phyloP scores from a whole-genome alignment of 345 rosid genomes.

The Bruguiera sexangula region DNA sequence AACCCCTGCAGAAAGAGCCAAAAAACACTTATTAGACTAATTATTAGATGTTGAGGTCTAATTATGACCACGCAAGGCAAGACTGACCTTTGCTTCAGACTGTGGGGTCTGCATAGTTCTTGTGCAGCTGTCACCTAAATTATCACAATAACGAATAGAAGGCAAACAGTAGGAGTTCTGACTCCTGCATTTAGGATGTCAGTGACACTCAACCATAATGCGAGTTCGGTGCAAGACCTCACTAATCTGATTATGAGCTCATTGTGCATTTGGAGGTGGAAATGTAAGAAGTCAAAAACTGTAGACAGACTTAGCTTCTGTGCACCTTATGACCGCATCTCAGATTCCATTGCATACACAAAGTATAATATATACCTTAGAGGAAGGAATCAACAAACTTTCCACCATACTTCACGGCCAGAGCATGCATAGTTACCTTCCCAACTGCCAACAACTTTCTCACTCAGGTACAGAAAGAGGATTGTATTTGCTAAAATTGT shows the following conservation, averaged over 20 bases:
- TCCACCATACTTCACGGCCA: slow-evolving; percentile 86
- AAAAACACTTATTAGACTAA: slow-evolving; percentile 2
- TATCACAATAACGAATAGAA: neutral
- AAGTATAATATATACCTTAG: slow-evolving; percentile 47
- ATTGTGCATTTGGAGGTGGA: slow-evolving; percentile 56
- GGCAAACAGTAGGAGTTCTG: neutral
- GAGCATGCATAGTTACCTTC: slow-evolving; percentile 59
- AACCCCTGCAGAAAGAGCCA: slow-evolving; percentile 45
- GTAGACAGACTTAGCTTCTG: slow-evolving; percentile 25
- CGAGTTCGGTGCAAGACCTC: slow-evolving; percentile 22
- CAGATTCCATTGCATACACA: neutral
- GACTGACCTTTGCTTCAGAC: slow-evolving; percentile 82
- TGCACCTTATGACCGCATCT: slow-evolving; percentile 5
- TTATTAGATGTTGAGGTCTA: slow-evolving; percentile 6
- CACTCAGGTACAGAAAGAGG: slow-evolving; percentile 32
- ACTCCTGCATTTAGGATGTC: neutral
- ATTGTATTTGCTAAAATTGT: slow-evolving; percentile 40
- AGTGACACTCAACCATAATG: neutral
- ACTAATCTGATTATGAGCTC: slow-evolving; percentile 64
- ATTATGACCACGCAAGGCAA: neutral
- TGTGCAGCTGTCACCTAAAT: slow-evolving; percentile 68
- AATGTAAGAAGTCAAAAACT: slow-evolving; percentile 69
- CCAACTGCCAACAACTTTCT: slow-evolving; percentile 9
- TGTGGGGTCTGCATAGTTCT: slow-evolving; percentile 80
- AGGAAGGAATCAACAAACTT: slow-evolving; percentile 70